Percentiles rank a stretch among this genome's conserved stretches.
These are phyloP conservation scores for Ricinus communis DNA, from an alignment of 345 rosid genomes.

Conservation along the genomic window DNA sequence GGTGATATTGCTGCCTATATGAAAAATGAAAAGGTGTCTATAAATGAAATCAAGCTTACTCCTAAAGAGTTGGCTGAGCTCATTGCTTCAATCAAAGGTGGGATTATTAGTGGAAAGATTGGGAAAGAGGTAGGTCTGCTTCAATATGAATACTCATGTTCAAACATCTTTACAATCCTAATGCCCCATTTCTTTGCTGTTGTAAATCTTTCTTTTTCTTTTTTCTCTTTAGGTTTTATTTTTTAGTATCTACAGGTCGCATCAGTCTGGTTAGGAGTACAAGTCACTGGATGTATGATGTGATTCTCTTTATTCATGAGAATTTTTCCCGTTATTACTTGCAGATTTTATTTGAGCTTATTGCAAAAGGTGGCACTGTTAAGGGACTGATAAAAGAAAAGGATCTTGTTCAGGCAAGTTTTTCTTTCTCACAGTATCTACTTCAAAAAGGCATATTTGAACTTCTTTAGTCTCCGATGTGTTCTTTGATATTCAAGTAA, in stretches of 20 bases:
- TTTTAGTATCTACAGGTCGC: not conserved
- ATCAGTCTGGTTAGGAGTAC: not conserved
- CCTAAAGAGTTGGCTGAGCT: slow-evolving; percentile 79
- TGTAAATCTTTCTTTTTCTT: no score
- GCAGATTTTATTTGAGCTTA: slow-evolving; percentile 80
- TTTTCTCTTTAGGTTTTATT: not conserved
- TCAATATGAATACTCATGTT: not conserved
- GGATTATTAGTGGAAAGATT: slow-evolving; percentile 93
- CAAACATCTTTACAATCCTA: not conserved
- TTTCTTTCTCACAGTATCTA: slow-evolving; percentile 18
- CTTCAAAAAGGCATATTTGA: not conserved
- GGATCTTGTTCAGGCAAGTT: slow-evolving; percentile 88
- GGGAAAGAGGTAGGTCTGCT: slow-evolving; percentile 67
- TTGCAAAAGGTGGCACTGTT: slow-evolving; percentile 93
- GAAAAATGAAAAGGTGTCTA: slow-evolving; percentile 79
- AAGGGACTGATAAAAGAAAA: slow-evolving; percentile 76
- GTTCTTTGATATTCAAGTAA: no score
- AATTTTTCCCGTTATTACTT: slow-evolving; percentile 2
- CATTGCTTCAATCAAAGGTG: slow-evolving; percentile 76
- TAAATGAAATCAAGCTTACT: slow-evolving; percentile 69
- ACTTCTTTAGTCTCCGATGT: no score
- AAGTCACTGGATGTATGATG: not conserved
- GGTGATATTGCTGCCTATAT: slow-evolving; percentile 86
- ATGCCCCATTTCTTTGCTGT: not conserved
- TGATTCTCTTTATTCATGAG: not conserved